A percentile compares a stretch with the other conserved stretches of the same genome.
These are phyloP conservation scores for Isatis tinctoria DNA, from an alignment of 345 rosid species.

Conservation along the genomic window DNA sequence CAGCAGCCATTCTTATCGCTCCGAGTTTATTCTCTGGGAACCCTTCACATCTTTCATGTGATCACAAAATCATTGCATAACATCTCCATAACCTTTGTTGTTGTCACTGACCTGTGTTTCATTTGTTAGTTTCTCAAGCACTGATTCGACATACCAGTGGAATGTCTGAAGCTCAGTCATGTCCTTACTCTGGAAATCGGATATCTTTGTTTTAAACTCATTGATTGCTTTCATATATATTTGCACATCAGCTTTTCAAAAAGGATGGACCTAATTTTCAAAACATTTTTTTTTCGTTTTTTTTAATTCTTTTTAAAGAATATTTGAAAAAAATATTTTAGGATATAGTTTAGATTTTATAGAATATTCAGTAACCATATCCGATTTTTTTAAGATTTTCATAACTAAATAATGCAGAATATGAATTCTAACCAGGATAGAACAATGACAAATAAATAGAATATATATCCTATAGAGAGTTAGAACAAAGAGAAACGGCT, in stretches of 20 bases:
- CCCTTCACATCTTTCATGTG: slow-evolving; percentile 55
- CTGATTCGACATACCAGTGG: slow-evolving; percentile 60
- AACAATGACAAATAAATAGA: too few relatives aligned
- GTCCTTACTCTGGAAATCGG: slow-evolving; percentile 60
- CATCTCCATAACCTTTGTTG: background rate
- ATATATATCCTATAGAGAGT: too few relatives aligned
- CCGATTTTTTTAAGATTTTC: too few relatives aligned
- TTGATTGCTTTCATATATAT: slow-evolving; percentile 52
- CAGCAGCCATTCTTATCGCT: slow-evolving; percentile 64
- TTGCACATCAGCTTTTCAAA: slow-evolving; percentile 72
- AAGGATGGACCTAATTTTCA: too few relatives aligned
- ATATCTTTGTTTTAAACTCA: slow-evolving; percentile 51
- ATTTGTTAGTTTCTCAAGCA: slow-evolving; percentile 71
- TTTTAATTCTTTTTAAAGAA: too few relatives aligned
- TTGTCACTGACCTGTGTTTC: slow-evolving; percentile 69
- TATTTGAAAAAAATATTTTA: too few relatives aligned
- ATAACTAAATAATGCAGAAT: too few relatives aligned
- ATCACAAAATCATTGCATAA: background rate
- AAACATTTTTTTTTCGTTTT: too few relatives aligned
- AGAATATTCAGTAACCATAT: too few relatives aligned
- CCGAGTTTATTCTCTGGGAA: slow-evolving; percentile 80
- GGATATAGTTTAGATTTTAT: too few relatives aligned
- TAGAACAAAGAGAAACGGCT: too few relatives aligned
- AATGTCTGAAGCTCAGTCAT: slow-evolving; percentile 64
- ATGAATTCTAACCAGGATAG: too few relatives aligned